Base-by-base conservation (phyloP, 495 filamentous ascomycete genomes). In the Hypomontagnella monticulosa region DNA sequence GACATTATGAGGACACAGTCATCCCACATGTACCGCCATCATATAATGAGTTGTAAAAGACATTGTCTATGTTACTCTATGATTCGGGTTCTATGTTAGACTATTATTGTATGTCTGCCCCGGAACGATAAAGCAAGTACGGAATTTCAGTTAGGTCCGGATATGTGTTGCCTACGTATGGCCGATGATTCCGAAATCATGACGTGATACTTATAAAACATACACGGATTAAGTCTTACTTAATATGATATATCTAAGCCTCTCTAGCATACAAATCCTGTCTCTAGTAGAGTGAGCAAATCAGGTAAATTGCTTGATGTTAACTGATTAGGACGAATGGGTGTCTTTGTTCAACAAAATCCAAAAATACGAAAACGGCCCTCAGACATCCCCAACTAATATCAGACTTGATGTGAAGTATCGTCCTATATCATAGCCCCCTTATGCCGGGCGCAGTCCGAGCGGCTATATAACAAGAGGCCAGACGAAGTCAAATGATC, bases 401-500 rank as follows among this genome's bases (percentile, higher is more conserved):
- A 34, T 23, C 14, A 30, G 12, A 33, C 38, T 43, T 43, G 30
- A 19, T 16, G 0, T 1, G 32, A 11, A 12, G 12, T 20, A 10
- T 16, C 18, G 18, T 37, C 9, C 40, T 9, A 10, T 18, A 8
- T 5, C 9, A 30, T 4, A 11, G 18, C 6, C 1, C 10, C 11
- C n/a, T 61, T 41, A 48, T 49, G n/a, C 38, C 58, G 38, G 10
- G 23, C 18, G 9, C 49, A 32, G 6, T 16, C 19, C 40, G 33
- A 10, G 7, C 2, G 0, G 14, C 32, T 10, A 33, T 10, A 33
- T 61, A 9, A 16, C 18, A 6, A 9, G 3, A 12, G 63, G 67
- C 9, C 56, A 66, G 19, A 69, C 66, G 20, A 65, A 69, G 15
- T 65, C 34, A 8, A 69, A 69, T 19, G 46, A 66, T 15, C 44